Percentiles rank a stretch among this genome's conserved stretches.
phyloP scores from a whole-genome alignment of 306 rosid species.

The Prunus salicina region DNA sequence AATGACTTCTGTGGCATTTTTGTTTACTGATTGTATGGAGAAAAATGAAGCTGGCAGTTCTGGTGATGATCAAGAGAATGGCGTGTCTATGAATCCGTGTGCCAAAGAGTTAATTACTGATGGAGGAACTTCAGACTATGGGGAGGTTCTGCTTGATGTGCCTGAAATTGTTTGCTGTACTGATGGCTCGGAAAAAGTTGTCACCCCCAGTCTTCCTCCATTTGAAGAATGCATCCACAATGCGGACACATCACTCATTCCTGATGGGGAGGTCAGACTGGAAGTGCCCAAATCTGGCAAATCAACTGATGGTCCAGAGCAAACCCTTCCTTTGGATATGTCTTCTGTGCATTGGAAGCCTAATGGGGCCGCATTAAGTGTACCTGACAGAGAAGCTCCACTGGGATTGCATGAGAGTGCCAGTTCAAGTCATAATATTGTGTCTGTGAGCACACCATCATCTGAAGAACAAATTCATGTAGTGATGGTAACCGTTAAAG shows the following conservation, averaged over 20 bases:
- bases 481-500: too few relatives aligned
- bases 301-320: constrained; percentile 12
- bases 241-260: constrained; percentile 16
- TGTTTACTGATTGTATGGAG: neutral
- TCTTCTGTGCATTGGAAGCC: constrained; percentile 18
- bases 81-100: constrained; percentile 20
- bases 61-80: constrained; percentile 36
- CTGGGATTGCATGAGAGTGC: neutral
- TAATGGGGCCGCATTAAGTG: constrained; percentile 6
- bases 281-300: neutral
- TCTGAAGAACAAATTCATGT: too few relatives aligned
- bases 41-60: constrained; percentile 14
- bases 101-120: constrained; percentile 28
- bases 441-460: too few relatives aligned
- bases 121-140: constrained; percentile 17
- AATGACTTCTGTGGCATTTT: constrained; percentile 19
- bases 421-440: too few relatives aligned
- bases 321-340: constrained; percentile 17
- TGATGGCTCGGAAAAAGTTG: constrained; percentile 11
- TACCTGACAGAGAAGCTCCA: constrained; percentile 23
- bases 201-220: constrained; percentile 1
- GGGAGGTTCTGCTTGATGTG: constrained; percentile 21
- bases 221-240: constrained; percentile 21
- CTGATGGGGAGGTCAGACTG: constrained; percentile 27
- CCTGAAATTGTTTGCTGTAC: constrained; percentile 13